phyloP scores from a whole-genome alignment of 2,329 filamentous ascomycete genomes.

The Penicillium sp. region DNA sequence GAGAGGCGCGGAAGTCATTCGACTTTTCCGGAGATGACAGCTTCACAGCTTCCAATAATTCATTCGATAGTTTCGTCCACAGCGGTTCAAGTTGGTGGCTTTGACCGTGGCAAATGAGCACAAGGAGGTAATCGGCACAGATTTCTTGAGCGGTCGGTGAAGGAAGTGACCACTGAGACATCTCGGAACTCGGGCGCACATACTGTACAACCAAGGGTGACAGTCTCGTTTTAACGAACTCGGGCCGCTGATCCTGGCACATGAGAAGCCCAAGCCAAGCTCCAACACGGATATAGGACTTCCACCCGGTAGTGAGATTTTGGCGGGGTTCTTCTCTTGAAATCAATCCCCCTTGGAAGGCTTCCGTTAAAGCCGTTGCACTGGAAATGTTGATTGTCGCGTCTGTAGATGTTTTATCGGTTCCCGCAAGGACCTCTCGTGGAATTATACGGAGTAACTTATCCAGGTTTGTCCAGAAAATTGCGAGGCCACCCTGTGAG shows the following conservation, averaged over 20 bases:
- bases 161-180: constrained; percentile 53
- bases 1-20: constrained; percentile 71
- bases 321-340: constrained; percentile 71
- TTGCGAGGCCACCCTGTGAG: constrained; percentile 71
- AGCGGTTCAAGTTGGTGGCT: constrained; percentile 54
- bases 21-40: constrained; percentile 80
- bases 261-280: constrained; percentile 54
- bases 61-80: constrained; percentile 64
- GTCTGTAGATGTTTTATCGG: constrained; percentile 24
- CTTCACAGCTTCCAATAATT: constrained; percentile 67
- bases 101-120: constrained; percentile 43
- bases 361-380: constrained; percentile 62
- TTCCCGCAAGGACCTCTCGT: constrained; percentile 42
- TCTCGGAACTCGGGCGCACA: constrained; percentile 48
- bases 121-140: constrained; percentile 40
- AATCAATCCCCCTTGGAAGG: constrained; percentile 69
- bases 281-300: constrained; percentile 67
- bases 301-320: constrained; percentile 71
- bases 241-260: constrained; percentile 48
- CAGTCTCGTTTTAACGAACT: constrained; percentile 49
- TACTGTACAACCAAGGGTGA: constrained; percentile 57
- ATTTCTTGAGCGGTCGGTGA: constrained; percentile 38
- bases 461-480: constrained; percentile 72
- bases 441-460: constrained; percentile 62
- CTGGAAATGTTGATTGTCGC: constrained; percentile 45